These are phyloP conservation scores for Phaeolepiota aurea DNA, from an alignment of 768 basidiomycete genomes.

Conservation along the genomic window DNA sequence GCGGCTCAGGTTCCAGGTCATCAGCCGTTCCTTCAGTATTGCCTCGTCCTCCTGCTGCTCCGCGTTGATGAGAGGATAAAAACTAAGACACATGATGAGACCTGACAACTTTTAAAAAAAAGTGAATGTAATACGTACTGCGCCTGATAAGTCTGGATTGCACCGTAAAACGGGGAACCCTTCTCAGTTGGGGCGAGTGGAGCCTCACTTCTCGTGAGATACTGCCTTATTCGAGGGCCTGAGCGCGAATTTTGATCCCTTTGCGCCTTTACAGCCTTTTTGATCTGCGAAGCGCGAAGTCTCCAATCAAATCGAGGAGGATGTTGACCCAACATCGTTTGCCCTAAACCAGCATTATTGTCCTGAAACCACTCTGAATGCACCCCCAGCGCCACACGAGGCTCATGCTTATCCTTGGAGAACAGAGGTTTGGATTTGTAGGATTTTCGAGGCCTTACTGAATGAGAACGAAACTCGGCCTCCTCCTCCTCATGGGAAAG, in stretches of 20 bases:
- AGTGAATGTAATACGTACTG: slow-evolving; percentile 28
- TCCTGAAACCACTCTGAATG: background rate
- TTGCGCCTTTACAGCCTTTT: slow-evolving; percentile 7
- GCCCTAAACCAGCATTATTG: too few relatives aligned
- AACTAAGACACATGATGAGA: slow-evolving; percentile 19
- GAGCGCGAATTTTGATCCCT: background rate
- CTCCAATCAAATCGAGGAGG: slow-evolving; percentile 55
- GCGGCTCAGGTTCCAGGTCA: slow-evolving; percentile 54
- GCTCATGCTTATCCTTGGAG: too few relatives aligned
- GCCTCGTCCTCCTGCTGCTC: slow-evolving; percentile 63
- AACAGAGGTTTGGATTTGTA: too few relatives aligned
- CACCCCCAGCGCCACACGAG: slow-evolving; percentile 4
- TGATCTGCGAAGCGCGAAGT: slow-evolving; percentile 32
- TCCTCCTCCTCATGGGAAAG: background rate
- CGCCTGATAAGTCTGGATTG: slow-evolving; percentile 44
- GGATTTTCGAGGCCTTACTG: background rate
- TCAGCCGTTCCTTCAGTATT: slow-evolving; percentile 52
- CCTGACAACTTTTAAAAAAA: background rate
- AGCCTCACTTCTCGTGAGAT: slow-evolving; percentile 30
- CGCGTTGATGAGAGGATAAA: slow-evolving; percentile 37
- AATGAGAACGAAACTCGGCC: too few relatives aligned
- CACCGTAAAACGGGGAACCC: slow-evolving; percentile 36
- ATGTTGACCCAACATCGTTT: slow-evolving; percentile 3
- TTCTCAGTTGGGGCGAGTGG: slow-evolving; percentile 19
- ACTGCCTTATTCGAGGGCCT: slow-evolving; percentile 10